Base-by-base conservation (phyloP, 345 rosid species). In the Turritis glabra region DNA sequence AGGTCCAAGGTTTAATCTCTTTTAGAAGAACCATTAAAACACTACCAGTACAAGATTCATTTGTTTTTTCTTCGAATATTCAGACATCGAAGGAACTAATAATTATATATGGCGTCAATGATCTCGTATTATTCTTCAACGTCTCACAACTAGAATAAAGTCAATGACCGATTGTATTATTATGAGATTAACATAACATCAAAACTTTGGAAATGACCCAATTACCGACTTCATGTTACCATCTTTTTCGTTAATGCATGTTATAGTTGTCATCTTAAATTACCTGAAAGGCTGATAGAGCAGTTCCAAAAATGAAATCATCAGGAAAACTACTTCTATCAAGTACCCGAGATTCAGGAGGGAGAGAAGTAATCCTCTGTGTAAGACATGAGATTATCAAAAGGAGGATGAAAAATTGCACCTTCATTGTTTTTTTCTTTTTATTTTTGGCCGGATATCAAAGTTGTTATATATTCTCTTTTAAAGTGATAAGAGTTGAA, bases 231-330 rank as follows among this genome's bases (percentile, higher is more conserved):
- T 44, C 23, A 33, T 33, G 43, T 25, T 30, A 35, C 30, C 58
- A 50, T 18, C 7, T 17, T 23, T 23, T 8, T 18, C 8, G 22
- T n/a, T 41, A 8, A 51, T 70, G 26, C 55, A 69, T 70, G 17
- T 57, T 46, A 22, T 1, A 17, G 8, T 18, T 50, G 38, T 10
- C 3, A 19, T 66, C 35, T 74, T 9, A 47, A 9, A 40, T 51
- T 48, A 78, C 79, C 73, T 79, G 73, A 53, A 74, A 75, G 15
- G 82, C 67, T 0, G 79, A 58, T 12, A 57, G 54, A 19, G 82
- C 73, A 1, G 79, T 74, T 48, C 82, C 79, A 32, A 79, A 79
- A 35, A 79, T 17, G 65, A 81, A 79, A 76, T 67, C 74, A 25
- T n/a, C 46, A 17, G 67, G 74, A 62, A 75, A 62, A 58, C 19